phyloP scores from a whole-genome alignment of 495 filamentous ascomycete genomes.

The Aspergillus cavernicola region DNA sequence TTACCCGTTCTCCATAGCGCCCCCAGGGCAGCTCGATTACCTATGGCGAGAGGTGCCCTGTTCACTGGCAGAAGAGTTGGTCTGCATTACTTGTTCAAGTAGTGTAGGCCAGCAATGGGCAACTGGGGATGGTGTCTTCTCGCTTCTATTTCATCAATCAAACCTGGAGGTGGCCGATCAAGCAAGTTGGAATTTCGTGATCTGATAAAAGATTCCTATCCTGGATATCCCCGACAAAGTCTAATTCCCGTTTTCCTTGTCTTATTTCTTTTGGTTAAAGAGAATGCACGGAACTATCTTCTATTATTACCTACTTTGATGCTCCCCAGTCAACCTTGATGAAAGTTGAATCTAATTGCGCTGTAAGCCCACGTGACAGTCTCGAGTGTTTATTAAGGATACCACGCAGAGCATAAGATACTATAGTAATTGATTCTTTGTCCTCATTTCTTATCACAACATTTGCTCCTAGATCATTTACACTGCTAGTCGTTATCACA shows the following conservation, averaged over 20 bases:
- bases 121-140: slow-evolving; percentile 22
- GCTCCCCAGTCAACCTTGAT: background rate
- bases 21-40: slow-evolving; percentile 21
- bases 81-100: slow-evolving; percentile 14
- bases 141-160: slow-evolving; percentile 13
- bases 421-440: background rate
- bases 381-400: background rate
- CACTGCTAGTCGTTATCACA: too few species aligned
- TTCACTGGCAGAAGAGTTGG: slow-evolving; percentile 16
- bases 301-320: slow-evolving; percentile 5
- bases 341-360: background rate
- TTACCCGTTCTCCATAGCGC: slow-evolving; percentile 25
- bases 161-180: slow-evolving; percentile 16
- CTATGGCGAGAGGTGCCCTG: slow-evolving; percentile 17
- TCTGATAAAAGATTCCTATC: slow-evolving; percentile 35
- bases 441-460: background rate
- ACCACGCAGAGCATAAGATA: background rate
- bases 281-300: slow-evolving; percentile 38
- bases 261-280: slow-evolving; percentile 30
- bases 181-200: slow-evolving; percentile 28
- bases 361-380: background rate
- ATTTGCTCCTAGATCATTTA: too few species aligned
- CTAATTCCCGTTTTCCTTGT: slow-evolving; percentile 18
- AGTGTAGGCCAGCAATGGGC: slow-evolving; percentile 20
- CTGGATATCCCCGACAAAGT: slow-evolving; percentile 28